Evolutionary conservation across 306 rosid genomes (phyloP).

Genomic region (Glycyrrhiza uralensis): DNA sequence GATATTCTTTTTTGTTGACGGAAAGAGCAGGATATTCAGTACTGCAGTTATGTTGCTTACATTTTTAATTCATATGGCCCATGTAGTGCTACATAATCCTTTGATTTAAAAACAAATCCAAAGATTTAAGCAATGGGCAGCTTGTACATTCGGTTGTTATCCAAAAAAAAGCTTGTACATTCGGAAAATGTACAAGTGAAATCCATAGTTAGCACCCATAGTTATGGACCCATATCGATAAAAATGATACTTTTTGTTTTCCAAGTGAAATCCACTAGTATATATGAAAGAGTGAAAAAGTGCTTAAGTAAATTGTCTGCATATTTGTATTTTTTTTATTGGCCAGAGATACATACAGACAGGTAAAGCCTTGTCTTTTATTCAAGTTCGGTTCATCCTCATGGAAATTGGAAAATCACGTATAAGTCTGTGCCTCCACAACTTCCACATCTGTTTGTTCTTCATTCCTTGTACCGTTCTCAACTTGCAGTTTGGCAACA

Average conservation of each 20-base stretch:
- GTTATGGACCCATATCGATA: too few species aligned
- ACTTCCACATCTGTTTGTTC: neutral
- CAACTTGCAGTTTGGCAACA: neutral
- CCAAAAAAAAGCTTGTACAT: too few species aligned
- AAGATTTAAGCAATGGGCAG: neutral
- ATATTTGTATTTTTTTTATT: neutral
- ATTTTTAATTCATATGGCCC: neutral
- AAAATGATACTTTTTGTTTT: too few species aligned
- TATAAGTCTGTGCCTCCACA: neutral
- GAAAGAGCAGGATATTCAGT: neutral
- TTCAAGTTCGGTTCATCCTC: neutral
- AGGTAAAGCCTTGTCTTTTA: neutral
- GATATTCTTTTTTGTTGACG: too few species aligned
- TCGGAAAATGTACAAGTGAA: too few species aligned
- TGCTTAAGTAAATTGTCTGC: neutral
- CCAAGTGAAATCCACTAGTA: too few species aligned
- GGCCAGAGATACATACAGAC: neutral
- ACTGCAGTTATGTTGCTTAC: neutral
- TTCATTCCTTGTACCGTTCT: neutral
- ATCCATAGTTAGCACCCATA: too few species aligned
- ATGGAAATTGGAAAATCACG: neutral
- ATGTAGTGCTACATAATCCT: neutral
- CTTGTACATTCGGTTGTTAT: neutral
- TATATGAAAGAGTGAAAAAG: neutral
- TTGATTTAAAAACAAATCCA: neutral